Percentiles rank a stretch among this genome's conserved stretches.
Conservation (phyloP, 108 stramenopile species). For the Aureococcus anophagefferens region DNA sequence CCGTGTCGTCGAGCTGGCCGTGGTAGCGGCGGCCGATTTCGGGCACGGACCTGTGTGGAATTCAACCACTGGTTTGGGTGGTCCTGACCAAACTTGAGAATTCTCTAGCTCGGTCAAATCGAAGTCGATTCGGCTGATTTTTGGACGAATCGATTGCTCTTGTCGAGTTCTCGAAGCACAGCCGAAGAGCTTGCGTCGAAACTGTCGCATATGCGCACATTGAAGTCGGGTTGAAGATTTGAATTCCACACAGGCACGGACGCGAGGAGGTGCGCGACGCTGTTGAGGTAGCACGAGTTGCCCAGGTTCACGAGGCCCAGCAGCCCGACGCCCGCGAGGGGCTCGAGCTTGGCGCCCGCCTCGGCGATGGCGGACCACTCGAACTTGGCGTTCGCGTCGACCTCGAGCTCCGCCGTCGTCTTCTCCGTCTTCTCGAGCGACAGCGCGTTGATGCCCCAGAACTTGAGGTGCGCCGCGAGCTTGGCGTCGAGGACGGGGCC, state of each 20-base stretch:
- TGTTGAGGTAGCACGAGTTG: conserved; percentile 93
- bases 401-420: conserved; percentile 89
- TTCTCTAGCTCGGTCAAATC: no score
- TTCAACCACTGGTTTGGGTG: no score
- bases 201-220: no score
- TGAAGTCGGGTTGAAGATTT: no score
- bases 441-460: conserved; percentile 74
- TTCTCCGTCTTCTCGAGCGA: conserved; percentile 80
- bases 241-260: no score
- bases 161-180: no score
- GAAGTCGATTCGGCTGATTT: no score
- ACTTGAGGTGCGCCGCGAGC: conserved; percentile 73
- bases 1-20: not conserved
- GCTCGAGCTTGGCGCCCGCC: conserved; percentile 65
- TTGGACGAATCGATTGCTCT: no score
- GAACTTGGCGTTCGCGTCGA: conserved; percentile 86
- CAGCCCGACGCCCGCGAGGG: conserved; percentile 71
- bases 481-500: conserved; percentile 90
- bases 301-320: conserved; percentile 93
- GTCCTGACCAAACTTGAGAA: no score
- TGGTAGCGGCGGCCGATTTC: conserved; percentile 65
- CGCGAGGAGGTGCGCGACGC: conserved; percentile 72
- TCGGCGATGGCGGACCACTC: conserved; percentile 88
- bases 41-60: no score
- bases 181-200: no score